Base-by-base conservation (phyloP, 371 early-diverging fungal species). In the Mycotypha africana region DNA sequence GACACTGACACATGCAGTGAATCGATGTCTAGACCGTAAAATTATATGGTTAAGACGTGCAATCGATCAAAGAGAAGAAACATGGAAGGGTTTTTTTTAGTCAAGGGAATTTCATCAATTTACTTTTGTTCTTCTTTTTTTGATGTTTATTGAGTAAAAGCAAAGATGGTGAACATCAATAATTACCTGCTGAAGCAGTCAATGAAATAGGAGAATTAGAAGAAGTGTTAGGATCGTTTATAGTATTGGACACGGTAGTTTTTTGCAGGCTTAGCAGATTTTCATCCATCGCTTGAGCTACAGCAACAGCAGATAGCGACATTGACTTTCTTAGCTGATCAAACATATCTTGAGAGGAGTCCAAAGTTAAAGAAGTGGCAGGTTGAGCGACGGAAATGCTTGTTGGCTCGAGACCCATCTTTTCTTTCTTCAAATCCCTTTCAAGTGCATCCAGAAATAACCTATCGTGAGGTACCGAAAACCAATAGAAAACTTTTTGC, bases 401-500 rank as follows among this genome's bases (percentile, higher is more conserved):
- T 0, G 91, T 89, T 1, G 92, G 81, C 49, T 89, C 88, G 3
- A 81, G 65, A 2, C 85, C 89, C 47, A 84, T 76, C 20, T 87
- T 82, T 66, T 98, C 99, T 36, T 98, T 81, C 71, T 97, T 93
- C 26, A 99, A 66, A 65, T 99, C 99, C 38, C 99, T 84, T 67
- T 99, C 99, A 37, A 99, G 74, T 9, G 99, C 99, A 69, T 99
- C 99, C 53, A 93, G 78, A 63, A 95, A 95, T 32, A 97, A 74
- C 22, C 91, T 74, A 64, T 99, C 99, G 67, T 98, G 98, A 7
- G 93, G 95, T 2, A 99, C 99, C 17, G 92, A 89, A 67, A 90
- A 91, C 99, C 99, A 99, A 63, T 86, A 97, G 69, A 99, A 99
- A 14, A 99, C 99, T 60, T 99, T 99, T 71, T 95, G 96, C 71